Base-by-base conservation (phyloP, 2,329 filamentous ascomycete species). In the Metarhizium guizhouense region DNA sequence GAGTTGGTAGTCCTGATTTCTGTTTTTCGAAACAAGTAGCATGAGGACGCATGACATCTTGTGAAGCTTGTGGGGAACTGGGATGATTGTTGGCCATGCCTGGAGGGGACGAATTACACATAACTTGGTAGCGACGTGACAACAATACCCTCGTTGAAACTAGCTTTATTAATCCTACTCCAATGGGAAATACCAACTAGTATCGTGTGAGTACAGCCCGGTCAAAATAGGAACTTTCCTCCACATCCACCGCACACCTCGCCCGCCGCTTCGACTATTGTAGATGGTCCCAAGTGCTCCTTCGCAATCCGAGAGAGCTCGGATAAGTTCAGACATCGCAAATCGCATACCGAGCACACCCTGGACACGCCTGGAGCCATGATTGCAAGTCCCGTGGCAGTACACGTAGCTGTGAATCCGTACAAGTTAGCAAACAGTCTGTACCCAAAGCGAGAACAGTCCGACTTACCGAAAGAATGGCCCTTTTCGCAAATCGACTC, bases 281-380 rank as follows among this genome's bases (percentile, higher is more conserved):
- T 63, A 1, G 64, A 67, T 0, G 60, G 54, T 0, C 67, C 67
- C 4, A 72, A 56, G 36, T 69, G 60, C 54, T 66, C 58, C 38
- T 62, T 57, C 2, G 69, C 70, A 13, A 73, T 63, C 25, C 60
- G 65, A 2, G 63, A 60, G 25, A 83, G 65, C 58, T 76, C 72
- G 4, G 72, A 68, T 0, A 72, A 64, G 49, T 74, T 72, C 20
- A 83, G 70, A 7, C 77, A 81, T 29, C 80, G 74, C 30, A 74
- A 65, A 16, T 75, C 76, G 60, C 81, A 84, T 2, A 83, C 76
- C 20, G 76, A 77, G 54, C 81, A 84, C 3, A 76, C 74, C 38
- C 75, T 71, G 0, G 80, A 82, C 50, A 78, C 72, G 3, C 77
- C 78, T 0, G 81, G 81, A 2, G 72, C 74, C 56, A 80, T 69